phyloP scores from a whole-genome alignment of 805 yeast species.

The Candida dajiaensis region DNA sequence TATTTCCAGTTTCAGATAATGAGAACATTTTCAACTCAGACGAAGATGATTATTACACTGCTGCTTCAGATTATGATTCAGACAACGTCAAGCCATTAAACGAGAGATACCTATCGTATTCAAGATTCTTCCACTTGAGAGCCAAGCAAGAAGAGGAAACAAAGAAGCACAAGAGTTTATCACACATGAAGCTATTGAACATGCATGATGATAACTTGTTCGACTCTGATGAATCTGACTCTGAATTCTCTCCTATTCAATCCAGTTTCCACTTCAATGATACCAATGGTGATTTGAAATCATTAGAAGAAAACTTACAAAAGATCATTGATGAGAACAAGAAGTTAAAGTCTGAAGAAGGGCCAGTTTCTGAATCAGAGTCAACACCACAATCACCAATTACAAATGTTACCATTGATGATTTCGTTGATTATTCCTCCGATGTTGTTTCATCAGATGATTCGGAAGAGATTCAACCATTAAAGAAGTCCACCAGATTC shows the following conservation, averaged over 20 bases:
- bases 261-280: constrained; percentile 3
- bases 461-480: constrained; percentile 1
- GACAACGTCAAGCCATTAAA: constrained; percentile 9
- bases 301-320: constrained; percentile 24
- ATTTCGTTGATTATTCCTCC: constrained; percentile 14
- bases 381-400: constrained; percentile 4
- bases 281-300: constrained; percentile 15
- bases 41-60: constrained; percentile 23
- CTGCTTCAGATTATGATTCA: constrained; percentile 22
- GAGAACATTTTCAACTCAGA: constrained; percentile 23
- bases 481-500: constrained; percentile 10
- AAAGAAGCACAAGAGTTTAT: neutral
- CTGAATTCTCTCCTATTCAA: constrained; percentile 12
- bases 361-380: constrained; percentile 1
- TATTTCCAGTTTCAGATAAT: constrained; percentile 14
- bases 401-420: constrained; percentile 11
- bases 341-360: constrained; percentile 1
- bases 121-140: constrained; percentile 5
- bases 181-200: constrained; percentile 9
- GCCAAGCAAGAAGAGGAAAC: constrained; percentile 3
- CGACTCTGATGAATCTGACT: constrained; percentile 15
- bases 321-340: constrained; percentile 22
- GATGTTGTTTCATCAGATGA: constrained; percentile 15
- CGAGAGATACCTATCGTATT: constrained; percentile 8
- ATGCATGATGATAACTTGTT: constrained; percentile 12